These are phyloP conservation scores for Picea sitchensis DNA, from an alignment of 75 land plant genomes.

Conservation along the genomic window DNA sequence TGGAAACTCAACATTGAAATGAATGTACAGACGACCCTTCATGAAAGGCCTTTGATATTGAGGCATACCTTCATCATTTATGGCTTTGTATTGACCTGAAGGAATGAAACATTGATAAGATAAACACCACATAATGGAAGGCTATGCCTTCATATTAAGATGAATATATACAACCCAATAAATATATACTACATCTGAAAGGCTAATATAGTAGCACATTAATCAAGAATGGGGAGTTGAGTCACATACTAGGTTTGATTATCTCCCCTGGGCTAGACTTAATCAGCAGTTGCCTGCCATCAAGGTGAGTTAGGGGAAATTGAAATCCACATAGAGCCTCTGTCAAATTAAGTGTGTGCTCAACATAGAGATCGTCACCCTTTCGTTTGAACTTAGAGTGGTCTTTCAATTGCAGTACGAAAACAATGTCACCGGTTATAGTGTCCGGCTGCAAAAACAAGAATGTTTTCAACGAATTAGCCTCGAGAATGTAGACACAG, in stretches of 20 bases:
- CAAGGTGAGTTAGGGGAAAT: slow-evolving; percentile 29
- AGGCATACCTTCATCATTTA: slow-evolving; percentile 89
- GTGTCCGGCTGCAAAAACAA: slow-evolving; percentile 30
- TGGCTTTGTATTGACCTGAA: slow-evolving; percentile 64
- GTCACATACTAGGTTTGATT: slow-evolving; percentile 49
- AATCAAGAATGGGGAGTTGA: neutral
- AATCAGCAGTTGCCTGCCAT: slow-evolving; percentile 26
- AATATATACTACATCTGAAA: neutral
- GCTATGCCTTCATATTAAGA: too few relatives aligned
- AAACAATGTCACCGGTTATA: slow-evolving; percentile 46
- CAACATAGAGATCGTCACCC: slow-evolving; percentile 36
- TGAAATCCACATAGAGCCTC: slow-evolving; percentile 42
- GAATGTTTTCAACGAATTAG: neutral
- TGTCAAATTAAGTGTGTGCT: slow-evolving; percentile 19
- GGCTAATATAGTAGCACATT: neutral
- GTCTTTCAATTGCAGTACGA: slow-evolving; percentile 37
- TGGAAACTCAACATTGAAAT: slow-evolving; percentile 75
- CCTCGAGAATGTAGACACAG: too few relatives aligned
- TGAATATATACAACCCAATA: too few relatives aligned
- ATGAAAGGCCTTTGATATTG: slow-evolving; percentile 68
- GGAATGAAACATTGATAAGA: neutral
- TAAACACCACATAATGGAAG: too few relatives aligned
- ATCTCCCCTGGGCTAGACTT: slow-evolving; percentile 62
- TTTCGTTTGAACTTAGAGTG: slow-evolving; percentile 42
- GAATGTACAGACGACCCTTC: slow-evolving; percentile 67